Base-by-base conservation (phyloP, 768 basidiomycete genomes). In the Phanerochaete carnosa region DNA sequence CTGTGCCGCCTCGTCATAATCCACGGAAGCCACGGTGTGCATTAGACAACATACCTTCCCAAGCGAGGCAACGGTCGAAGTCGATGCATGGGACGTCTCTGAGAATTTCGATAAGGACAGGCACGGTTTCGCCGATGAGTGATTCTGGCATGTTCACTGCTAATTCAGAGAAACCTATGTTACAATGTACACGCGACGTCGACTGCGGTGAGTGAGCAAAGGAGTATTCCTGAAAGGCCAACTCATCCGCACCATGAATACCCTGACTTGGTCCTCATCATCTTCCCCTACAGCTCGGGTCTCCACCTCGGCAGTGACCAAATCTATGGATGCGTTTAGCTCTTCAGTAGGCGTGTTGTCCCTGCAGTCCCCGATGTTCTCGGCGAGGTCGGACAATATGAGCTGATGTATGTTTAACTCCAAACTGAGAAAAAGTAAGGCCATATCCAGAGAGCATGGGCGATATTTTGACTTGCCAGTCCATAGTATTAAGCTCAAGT, bases 91-190 rank as follows among this genome's bases (percentile, higher is more conserved):
- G 89, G 22, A 91, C 81, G 65, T 92, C 90, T 35, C 78, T 78
- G 33, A 94, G 77, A 28, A 94, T 78, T 65, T 85, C 87, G 22
- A 88, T 70, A 25, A 95, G 81, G 7, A 82, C 79, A 3, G 83
- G 79, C 46, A 91, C 78, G 29, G 80, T 80, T n/a, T 75, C 73
- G 12, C 69, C 70, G 30, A 89, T 78, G 64, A 84, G 80, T 7
- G 72, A 68, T 39, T 84, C 76, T 0, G 88, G 79, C 62, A 88
- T 82, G 68, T 86, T 86, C 57, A 85, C 74, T 19, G 90, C 83
- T 55, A 93, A 79, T 68, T 93, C 87, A 37, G 89, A 91, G 64
- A 93, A 94, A 1, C 91, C 90, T 62, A 92, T 88, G 64, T 89
- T 90, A 74, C 87, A 90, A 64, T 91, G 89, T 15, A 87, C 84